Evolutionary conservation across 352 stramenopile species (phyloP), one percentile per base, ranked within the genome.

Genomic region (Pythium periplocum): DNA sequence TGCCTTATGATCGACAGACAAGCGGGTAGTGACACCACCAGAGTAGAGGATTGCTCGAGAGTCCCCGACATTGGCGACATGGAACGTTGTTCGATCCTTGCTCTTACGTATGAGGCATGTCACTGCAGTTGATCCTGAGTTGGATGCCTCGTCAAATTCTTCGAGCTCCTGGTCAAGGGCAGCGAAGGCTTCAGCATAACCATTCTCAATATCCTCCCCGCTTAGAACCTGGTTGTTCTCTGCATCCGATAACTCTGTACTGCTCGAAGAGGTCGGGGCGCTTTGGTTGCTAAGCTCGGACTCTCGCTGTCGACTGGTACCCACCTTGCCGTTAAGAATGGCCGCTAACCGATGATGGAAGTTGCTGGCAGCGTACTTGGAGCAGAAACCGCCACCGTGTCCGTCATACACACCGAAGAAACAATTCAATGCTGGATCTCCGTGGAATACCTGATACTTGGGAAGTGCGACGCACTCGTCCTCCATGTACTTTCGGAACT

Each of bases 341-440:
- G 68, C 61, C 0, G 77, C 73, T 3, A 90, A 53, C 48, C 68
- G 69, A 26, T 71, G 51, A 59, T 92, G 79, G 42, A 94, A 75
- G 43, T 87, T 74, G 56, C 78, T 70, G 44, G 79, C 77, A 31
- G 78, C 78, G 59, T 91, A 92, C 52, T 88, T 87, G 47, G 83
- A 78, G 47, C 81, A 90, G 56, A 92, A 90, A 48, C 71, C 76
- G 9, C 83, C 79, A 45, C 82, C 83, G 52, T 94, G 83, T 35
- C 83, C 83, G 57, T 94, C 83, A 40, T 87, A 94, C 3, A 94
- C 79, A 26, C 71, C 83, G 59, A 91, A 94, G 66, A 94, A 92
- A 45, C 65, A 85, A 55, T 70, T 83, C 46, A 75, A 66, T n/a
- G 75, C 78, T 1, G 73, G 69, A 50, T 90, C 78, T 38, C 70